Evolutionary conservation across 1,139 yeast genomes (phyloP).

Genomic region (Yamadazyma conglobata): DNA sequence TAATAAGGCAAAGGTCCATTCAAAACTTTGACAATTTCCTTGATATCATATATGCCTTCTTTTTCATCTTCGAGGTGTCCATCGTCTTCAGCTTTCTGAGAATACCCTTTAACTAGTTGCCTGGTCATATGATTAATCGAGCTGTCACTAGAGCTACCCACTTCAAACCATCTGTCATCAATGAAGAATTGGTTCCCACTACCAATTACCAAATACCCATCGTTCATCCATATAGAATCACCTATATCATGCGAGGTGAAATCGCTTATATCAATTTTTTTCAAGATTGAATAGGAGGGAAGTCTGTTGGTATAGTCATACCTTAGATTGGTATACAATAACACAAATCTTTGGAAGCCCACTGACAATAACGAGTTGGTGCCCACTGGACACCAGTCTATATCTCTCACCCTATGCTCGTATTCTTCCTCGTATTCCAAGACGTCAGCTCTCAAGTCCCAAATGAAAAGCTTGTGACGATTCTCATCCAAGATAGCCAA

Average conservation of each 20-base stretch:
- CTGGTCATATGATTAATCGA: slow-evolving; percentile 35
- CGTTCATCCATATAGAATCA: slow-evolving; percentile 81
- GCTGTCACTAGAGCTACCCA: slow-evolving; percentile 25
- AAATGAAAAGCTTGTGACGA: slow-evolving; percentile 55
- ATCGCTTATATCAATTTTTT: slow-evolving; percentile 64
- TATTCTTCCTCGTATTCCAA: slow-evolving; percentile 58
- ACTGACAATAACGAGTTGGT: slow-evolving; percentile 75
- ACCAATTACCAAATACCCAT: slow-evolving; percentile 78
- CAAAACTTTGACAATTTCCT: slow-evolving; percentile 65
- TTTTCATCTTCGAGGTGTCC: slow-evolving; percentile 14
- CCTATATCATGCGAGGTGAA: slow-evolving; percentile 82
- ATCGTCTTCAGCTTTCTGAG: slow-evolving; percentile 9
- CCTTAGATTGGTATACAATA: slow-evolving; percentile 75
- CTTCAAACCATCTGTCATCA: slow-evolving; percentile 59
- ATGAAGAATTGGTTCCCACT: slow-evolving; percentile 87
- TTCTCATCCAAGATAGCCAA: slow-evolving; percentile 64
- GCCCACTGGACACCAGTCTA: slow-evolving; percentile 79
- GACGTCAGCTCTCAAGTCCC: slow-evolving; percentile 71
- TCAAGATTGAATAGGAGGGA: slow-evolving; percentile 76
- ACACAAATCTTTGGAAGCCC: slow-evolving; percentile 63
- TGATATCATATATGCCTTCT: slow-evolving; percentile 38
- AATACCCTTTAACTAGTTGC: slow-evolving; percentile 48
- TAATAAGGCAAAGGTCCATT: slow-evolving; percentile 89
- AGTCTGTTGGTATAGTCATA: slow-evolving; percentile 82
- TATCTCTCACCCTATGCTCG: slow-evolving; percentile 46